Evolutionary conservation across 164 flowering plant genomes (phyloP), one percentile per base, ranked within the genome.

Genomic region (Vitis labrusca): DNA sequence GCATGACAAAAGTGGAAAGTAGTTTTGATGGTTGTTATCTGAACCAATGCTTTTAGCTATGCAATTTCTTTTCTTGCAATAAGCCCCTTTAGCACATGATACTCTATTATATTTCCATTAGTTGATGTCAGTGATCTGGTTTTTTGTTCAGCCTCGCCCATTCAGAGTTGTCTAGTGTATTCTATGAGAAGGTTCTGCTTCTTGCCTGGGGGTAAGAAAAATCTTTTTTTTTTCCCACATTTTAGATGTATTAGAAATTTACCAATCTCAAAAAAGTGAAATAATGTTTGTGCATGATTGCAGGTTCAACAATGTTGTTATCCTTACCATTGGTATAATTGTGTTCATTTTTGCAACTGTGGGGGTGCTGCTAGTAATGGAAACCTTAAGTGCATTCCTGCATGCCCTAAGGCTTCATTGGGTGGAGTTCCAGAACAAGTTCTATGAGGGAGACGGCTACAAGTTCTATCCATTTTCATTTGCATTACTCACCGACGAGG

Each of bases 401-500:
- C 99, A 95, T 62, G 97, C 97, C 2, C 68, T 94, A 70, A 79
- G 97, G 19, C 97, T 94, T 81, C 97, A 92, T 68, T 92, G 99
- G 99, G 95, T 94, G 51, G 98, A 94, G 79, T 94, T 89, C 74
- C 91, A 85, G 81, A 90, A 87, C 82, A 95, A 93, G 84, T 95
- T 93, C 70, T 95, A 95, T 53, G 91, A 89, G 73, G 99, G 99
- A 61, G 90, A 88, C 69, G 99, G 99, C 14, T 95, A 92, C 78
- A 90, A 92, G 69, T 95, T 93, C 74, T 49, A 30, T 13, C 98
- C 99, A 8, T 95, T 85, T 75, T 81, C 97, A 15, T 91, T 93
- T 72, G 76, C 91, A 9, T 79, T 73, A 63, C 72, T 86, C 2
- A 57, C 48, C 8, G 87, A 82, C 0, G 98, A 89, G 27, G 97